Conservation (phyloP, 768 basidiomycete species). For the Ephemerocybe angulata region DNA sequence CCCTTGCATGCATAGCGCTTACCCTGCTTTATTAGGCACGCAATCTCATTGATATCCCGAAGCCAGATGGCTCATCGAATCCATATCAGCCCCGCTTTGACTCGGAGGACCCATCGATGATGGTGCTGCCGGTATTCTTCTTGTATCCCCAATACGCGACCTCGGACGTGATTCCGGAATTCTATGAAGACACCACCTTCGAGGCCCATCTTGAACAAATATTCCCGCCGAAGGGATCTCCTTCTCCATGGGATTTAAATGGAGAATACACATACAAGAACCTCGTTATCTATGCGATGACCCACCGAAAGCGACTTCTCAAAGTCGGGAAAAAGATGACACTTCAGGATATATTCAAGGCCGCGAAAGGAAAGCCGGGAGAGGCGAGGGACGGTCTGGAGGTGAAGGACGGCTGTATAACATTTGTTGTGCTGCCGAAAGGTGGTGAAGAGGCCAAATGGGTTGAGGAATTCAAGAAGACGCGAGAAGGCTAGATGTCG, state of each 20-base stretch:
- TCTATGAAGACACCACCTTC: conserved; percentile 83
- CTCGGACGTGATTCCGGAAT: conserved; percentile 85
- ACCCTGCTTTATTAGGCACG: conserved; percentile 51
- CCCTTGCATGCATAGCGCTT: neutral
- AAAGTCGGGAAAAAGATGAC: conserved; percentile 93
- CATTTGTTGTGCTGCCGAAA: conserved; percentile 75
- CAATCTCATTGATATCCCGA: conserved; percentile 58
- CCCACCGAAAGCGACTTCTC: conserved; percentile 67
- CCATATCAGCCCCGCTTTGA: conserved; percentile 67
- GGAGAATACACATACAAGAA: conserved; percentile 61
- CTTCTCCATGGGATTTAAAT: conserved; percentile 73
- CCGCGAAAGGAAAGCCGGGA: conserved; percentile 56
- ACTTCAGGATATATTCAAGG: conserved; percentile 68
- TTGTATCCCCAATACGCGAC: conserved; percentile 88
- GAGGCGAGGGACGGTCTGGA: conserved; percentile 75
- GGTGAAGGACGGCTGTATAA: conserved; percentile 76
- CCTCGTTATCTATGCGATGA: conserved; percentile 82
- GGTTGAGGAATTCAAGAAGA: conserved; percentile 83
- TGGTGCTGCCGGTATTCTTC: conserved; percentile 87
- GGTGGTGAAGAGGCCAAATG: conserved; percentile 76
- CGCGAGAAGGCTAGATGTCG: conserved; percentile 27
- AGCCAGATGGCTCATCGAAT: conserved; percentile 48
- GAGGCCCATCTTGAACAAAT: conserved; percentile 71
- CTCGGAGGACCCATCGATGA: conserved; percentile 52
- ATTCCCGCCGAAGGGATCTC: conserved; percentile 69